Evolutionary conservation across 2,329 filamentous ascomycete genomes (phyloP), one percentile per base, ranked within the genome.

Genomic region (Corniculantispora saksenae): DNA sequence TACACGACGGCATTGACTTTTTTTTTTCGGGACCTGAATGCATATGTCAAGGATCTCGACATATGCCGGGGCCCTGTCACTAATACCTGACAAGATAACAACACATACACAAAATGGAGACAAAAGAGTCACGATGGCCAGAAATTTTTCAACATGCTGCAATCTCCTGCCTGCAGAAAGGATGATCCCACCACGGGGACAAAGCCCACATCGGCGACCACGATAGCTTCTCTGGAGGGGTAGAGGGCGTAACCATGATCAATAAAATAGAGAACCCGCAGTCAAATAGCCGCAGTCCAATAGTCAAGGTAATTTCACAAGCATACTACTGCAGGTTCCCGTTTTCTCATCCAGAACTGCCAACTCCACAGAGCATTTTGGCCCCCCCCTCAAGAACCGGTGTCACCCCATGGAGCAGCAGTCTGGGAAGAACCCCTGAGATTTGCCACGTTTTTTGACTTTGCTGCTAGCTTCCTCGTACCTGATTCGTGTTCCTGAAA

Each of bases 381-480:
- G n/a, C n/a, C n/a, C n/a, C n/a, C n/a, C n/a, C n/a, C n/a, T n/a
- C n/a, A 38, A 38, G 13, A 38, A 38, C 35, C 13, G 35, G 35
- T 38, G n/a, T 38, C 35, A 38, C 35, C 8, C 35, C 35, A 7
- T 38, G 35, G n/a, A n/a, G n/a, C n/a, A n/a, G n/a, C n/a, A n/a
- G n/a, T n/a, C 35, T 13, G 35, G 35, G 8, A 13, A 43, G 40
- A 50, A 48, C 63, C 63, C 63, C 63, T 65, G 57, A 65, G 63
- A 65, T 61, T 64, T 55, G 56, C 63, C 63, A 65, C 63, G 50
- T 61, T 61, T 55, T 56, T 55, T 27, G n/a, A n/a, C n/a, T n/a
- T 8, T 12, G 19, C 27, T n/a, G n/a, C 56, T 56, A 59, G 47
- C 23, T 51, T 29, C 53, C 9, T 29, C 15, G 54, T 50, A 51